Evolutionary conservation across 2,329 filamentous ascomycete species (phyloP).

Genomic region (Bimuria novae-zelandiae): DNA sequence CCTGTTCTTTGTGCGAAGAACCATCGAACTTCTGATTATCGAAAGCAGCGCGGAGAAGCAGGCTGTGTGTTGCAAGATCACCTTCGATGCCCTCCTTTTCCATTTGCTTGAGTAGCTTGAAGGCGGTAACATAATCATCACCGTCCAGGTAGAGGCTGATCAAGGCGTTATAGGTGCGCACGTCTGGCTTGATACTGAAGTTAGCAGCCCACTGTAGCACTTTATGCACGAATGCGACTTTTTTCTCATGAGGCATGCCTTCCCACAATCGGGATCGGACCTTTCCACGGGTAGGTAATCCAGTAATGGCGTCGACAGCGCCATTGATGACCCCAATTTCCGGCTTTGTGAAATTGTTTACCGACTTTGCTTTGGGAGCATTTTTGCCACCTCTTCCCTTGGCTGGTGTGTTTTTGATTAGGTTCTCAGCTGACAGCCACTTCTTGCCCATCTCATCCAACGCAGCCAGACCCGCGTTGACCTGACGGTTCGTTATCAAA

Average conservation of each 20-base stretch:
- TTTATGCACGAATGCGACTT: constrained; percentile 39
- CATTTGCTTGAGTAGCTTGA: constrained; percentile 64
- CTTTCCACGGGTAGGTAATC: constrained; percentile 13
- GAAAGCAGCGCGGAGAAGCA: constrained; percentile 67
- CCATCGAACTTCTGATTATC: constrained; percentile 53
- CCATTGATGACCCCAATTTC: constrained; percentile 71
- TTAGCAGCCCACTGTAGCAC: constrained; percentile 50
- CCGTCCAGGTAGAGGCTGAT: constrained; percentile 63
- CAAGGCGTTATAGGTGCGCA: constrained; percentile 68
- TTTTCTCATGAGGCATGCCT: constrained; percentile 49
- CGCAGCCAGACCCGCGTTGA: constrained; percentile 63
- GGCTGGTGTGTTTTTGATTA: constrained; percentile 16
- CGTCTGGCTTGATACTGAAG: constrained; percentile 53
- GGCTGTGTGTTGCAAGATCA: constrained; percentile 73
- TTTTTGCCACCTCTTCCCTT: constrained; percentile 18
- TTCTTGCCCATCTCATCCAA: constrained; percentile 67
- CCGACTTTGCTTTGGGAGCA: constrained; percentile 21
- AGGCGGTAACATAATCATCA: constrained; percentile 55
- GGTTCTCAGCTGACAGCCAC: constrained; percentile 56
- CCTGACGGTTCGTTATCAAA: constrained; percentile 61
- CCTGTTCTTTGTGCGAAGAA: constrained; percentile 56
- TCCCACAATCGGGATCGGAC: constrained; percentile 3
- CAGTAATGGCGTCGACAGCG: constrained; percentile 66
- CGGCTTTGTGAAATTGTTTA: constrained; percentile 59
- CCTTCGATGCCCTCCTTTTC: constrained; percentile 57